Evolutionary conservation across 441 rosid genomes (phyloP).

Genomic region (Adansonia madagascariensis): DNA sequence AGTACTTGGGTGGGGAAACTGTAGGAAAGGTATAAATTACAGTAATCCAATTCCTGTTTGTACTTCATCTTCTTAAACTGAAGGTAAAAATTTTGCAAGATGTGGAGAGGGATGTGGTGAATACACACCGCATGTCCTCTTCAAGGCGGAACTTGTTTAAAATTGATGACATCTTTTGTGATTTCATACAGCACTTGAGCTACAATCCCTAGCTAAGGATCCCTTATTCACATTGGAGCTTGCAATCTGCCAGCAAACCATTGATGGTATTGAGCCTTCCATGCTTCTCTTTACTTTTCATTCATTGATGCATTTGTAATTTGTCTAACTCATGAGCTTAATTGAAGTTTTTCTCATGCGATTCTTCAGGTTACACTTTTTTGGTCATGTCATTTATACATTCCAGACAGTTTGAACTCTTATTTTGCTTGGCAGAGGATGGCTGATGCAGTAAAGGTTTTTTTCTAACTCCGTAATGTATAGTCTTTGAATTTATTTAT

Average conservation of each 20-base stretch:
- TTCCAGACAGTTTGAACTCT: slow-evolving; percentile 44
- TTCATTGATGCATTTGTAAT: neutral
- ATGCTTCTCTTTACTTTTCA: neutral
- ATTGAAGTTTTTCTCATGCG: neutral
- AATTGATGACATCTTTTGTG: slow-evolving; percentile 16
- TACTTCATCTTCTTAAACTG: slow-evolving; percentile 7
- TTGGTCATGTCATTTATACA: slow-evolving; percentile 22
- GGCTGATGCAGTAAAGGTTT: slow-evolving; percentile 71
- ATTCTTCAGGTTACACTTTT: neutral
- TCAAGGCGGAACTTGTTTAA: neutral
- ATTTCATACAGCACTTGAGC: slow-evolving; percentile 51
- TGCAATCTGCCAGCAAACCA: slow-evolving; percentile 35
- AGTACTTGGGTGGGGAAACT: slow-evolving; percentile 58
- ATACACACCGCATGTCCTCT: neutral
- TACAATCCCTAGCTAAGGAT: slow-evolving; percentile 45
- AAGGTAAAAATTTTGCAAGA: neutral
- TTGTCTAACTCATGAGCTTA: slow-evolving; percentile 6
- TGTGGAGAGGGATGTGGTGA: neutral
- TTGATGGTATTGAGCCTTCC: slow-evolving; percentile 36
- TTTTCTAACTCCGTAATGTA: slow-evolving; percentile 19
- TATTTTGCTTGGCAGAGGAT: slow-evolving; percentile 56
- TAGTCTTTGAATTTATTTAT: slow-evolving; percentile 8
- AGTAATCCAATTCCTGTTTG: slow-evolving; percentile 13
- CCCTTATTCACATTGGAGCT: slow-evolving; percentile 58
- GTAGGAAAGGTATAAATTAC: slow-evolving; percentile 51